Base-by-base conservation (phyloP, 345 rosid species). In the Euclidium syriacum region DNA sequence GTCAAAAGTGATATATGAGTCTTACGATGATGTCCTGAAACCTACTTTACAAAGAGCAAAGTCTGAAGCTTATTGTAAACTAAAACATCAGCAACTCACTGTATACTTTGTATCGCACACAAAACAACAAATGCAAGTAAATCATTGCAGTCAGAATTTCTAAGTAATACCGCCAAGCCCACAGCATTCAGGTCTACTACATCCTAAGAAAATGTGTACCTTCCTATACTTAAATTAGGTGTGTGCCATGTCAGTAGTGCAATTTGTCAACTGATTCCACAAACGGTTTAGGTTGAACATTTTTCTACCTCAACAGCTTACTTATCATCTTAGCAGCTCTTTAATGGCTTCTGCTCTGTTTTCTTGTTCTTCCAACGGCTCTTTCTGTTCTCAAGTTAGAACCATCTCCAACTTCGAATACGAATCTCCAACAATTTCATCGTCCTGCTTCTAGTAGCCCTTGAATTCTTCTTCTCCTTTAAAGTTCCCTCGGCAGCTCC, bases 361-460 rank as follows among this genome's bases (percentile, higher is more conserved):
- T 41, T 52, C 24, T 52, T 64, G 6, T 47, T 64, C 41, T 27
- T 35, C 51, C n/a, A 32, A 22, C 30, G 19, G 2, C 10, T 46
- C 41, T 30, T 46, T 33, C 44, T 46, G 1, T 43, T n/a, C 65
- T 22, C 26, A 44, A 1, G 33, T 60, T 3, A 44, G 4, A 22
- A 44, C 74, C 44, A 58, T 58, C 16, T 38, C 67, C 20, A 25
- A 34, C 0, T 25, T 57, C 44, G 19, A 36, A 44, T 14, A 24
- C 42, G 50, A 39, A 50, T 52, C 64, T 35, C 47, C 27, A 49
- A 16, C 63, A 48, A 32, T 47, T 5, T 36, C 48, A 16, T 59
- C 59, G 19, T 65, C 43, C 65, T 73, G 35, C 57, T 51, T 71
- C 82, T 46, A 0, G 78, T 73, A 48, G 61, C 67, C 69, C 73